Evolutionary conservation across 2,329 filamentous ascomycete species (phyloP).

Genomic region (Epicoccum sorghinum): DNA sequence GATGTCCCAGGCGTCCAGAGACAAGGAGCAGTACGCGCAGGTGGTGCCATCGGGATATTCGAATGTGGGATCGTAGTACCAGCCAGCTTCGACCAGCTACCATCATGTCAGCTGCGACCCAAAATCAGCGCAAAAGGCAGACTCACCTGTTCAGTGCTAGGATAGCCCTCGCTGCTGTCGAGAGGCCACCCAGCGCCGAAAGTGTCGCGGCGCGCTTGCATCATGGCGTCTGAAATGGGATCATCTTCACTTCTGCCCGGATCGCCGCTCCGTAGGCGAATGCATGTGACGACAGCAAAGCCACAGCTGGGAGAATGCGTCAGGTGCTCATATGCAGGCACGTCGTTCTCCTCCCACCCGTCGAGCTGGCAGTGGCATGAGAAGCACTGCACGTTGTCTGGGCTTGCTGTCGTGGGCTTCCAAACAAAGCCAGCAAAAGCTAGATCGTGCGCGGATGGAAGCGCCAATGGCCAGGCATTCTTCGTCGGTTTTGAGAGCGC

Average conservation of each 20-base stretch:
- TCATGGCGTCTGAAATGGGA: conserved; percentile 73
- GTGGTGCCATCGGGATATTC: conserved; percentile 89
- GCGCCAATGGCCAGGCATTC: conserved; percentile 76
- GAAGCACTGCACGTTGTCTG: conserved; percentile 91
- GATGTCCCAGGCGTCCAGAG: conserved; percentile 92
- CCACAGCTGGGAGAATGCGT: conserved; percentile 82
- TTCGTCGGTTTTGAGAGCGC: conserved; percentile 40
- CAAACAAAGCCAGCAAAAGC: conserved; percentile 93
- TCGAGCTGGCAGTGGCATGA: conserved; percentile 83
- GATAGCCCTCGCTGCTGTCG: conserved; percentile 56
- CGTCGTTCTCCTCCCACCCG: conserved; percentile 89
- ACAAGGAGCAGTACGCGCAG: conserved; percentile 88
- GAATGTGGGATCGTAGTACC: conserved; percentile 86
- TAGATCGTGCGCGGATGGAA: conserved; percentile 72
- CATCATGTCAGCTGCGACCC: conserved; percentile 80
- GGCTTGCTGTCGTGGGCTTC: conserved; percentile 73
- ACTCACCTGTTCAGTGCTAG: conserved; percentile 69
- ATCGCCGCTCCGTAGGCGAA: conserved; percentile 66
- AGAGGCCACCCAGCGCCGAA: conserved; percentile 90
- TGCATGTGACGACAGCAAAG: conserved; percentile 72
- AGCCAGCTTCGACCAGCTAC: conserved; percentile 91
- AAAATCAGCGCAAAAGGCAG: conserved; percentile 38
- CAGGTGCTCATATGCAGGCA: conserved; percentile 83
- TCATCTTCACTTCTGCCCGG: conserved; percentile 72
- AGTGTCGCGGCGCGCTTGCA: conserved; percentile 78